Percentiles rank a stretch among this genome's conserved stretches.
These are phyloP conservation scores for Blastocystis sp. DNA, from an alignment of 352 stramenopile species.

Conservation along the genomic window DNA sequence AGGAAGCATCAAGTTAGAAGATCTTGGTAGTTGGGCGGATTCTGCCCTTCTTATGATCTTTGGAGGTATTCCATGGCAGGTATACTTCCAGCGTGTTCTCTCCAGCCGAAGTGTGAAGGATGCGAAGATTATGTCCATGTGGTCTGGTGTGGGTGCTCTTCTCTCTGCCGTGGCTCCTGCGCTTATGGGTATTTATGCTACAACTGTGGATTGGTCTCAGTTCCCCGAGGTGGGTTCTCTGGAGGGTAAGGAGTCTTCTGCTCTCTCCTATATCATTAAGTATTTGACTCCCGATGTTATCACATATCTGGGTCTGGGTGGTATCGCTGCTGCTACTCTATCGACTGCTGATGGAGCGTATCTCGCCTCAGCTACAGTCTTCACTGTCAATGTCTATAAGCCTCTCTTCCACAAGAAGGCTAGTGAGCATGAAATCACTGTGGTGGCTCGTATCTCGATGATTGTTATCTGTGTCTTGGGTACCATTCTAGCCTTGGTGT, in stretches of 20 bases:
- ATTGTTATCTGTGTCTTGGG: constrained; percentile 50
- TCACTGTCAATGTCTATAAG: constrained; percentile 68
- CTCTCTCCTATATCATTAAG: constrained; percentile 64
- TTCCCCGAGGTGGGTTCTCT: constrained; percentile 61
- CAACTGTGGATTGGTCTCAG: constrained; percentile 63
- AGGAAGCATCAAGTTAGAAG: background rate
- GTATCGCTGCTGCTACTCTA: constrained; percentile 59
- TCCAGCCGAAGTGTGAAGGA: constrained; percentile 66
- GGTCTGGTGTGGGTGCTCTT: constrained; percentile 58
- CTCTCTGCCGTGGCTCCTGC: constrained; percentile 57
- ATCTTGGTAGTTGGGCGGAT: constrained; percentile 56
- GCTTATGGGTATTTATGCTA: constrained; percentile 62
- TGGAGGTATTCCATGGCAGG: constrained; percentile 68
- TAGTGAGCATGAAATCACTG: constrained; percentile 34
- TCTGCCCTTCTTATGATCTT: constrained; percentile 67
- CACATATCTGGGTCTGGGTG: constrained; percentile 60
- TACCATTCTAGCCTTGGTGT: constrained; percentile 38
- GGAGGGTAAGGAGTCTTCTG: constrained; percentile 57
- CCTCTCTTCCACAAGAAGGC: constrained; percentile 48
- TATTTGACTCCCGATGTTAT: constrained; percentile 49
- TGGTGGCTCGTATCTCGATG: constrained; percentile 60
- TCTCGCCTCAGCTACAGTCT: constrained; percentile 65
- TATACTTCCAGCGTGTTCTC: constrained; percentile 69
- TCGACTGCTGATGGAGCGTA: constrained; percentile 59
- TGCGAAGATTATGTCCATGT: constrained; percentile 63